These are phyloP conservation scores for Coelastrella sp. DNA, from an alignment of 139 green algal genomes.

Conservation along the genomic window DNA sequence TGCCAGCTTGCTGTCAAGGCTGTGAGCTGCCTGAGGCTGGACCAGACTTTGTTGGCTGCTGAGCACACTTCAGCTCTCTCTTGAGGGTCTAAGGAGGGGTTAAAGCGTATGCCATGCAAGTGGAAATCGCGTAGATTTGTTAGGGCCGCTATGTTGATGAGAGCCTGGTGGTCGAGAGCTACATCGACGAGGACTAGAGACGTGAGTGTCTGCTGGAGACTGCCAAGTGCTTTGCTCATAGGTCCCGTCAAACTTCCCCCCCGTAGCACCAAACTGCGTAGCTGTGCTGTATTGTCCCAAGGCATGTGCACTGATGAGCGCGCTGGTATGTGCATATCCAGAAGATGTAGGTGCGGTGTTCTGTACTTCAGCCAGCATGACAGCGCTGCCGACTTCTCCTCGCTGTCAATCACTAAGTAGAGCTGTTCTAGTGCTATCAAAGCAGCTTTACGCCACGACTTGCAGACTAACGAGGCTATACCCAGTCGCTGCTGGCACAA, in stretches of 20 bases:
- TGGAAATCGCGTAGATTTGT: not conserved
- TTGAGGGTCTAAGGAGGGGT: not conserved
- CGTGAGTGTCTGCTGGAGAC: not conserved
- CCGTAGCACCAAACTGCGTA: not conserved
- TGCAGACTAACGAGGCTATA: not conserved
- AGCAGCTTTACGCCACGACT: not conserved
- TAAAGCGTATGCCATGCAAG: not conserved
- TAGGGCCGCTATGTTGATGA: not conserved
- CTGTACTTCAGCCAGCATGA: not conserved
- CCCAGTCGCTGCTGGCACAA: not conserved
- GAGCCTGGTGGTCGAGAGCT: not conserved
- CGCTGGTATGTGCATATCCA: no score
- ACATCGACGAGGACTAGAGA: not conserved
- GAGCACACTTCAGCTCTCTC: not conserved
- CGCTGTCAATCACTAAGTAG: not conserved
- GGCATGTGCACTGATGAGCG: not conserved
- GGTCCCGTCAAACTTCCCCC: not conserved
- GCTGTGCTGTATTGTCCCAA: not conserved
- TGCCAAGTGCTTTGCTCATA: not conserved
- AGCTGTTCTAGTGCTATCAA: not conserved
- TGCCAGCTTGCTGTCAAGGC: not conserved
- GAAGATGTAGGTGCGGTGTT: not conserved
- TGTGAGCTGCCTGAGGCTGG: constrained; percentile 9
- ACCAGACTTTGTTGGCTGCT: not conserved
- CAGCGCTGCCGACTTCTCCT: not conserved